Percentiles rank a stretch among this genome's conserved stretches.
Conservation (phyloP, 805 yeast species). For the Candida ascalaphidarum region DNA sequence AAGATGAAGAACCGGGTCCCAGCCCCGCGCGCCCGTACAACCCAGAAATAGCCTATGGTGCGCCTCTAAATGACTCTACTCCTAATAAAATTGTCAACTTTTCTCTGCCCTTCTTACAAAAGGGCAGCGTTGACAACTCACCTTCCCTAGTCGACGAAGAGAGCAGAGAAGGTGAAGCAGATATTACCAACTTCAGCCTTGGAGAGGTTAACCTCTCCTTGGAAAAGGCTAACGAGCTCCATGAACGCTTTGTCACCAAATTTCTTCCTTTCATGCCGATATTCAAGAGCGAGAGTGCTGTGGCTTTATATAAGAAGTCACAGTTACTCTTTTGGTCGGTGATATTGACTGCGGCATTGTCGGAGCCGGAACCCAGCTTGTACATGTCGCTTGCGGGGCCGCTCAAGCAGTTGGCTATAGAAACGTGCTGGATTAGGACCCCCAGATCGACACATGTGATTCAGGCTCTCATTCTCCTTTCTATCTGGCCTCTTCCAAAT, state of each 20-base stretch:
- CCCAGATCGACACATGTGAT: constrained; percentile 92
- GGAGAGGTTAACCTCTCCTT: constrained; percentile 69
- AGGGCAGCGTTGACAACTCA: no score
- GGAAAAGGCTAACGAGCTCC: constrained; percentile 64
- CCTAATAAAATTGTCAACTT: not conserved
- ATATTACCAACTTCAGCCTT: constrained; percentile 59
- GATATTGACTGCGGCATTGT: constrained; percentile 73
- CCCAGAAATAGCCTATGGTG: not conserved
- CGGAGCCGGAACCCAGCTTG: constrained; percentile 80
- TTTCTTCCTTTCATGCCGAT: constrained; percentile 78
- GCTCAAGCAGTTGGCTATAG: constrained; percentile 81
- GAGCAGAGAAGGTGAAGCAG: no score
- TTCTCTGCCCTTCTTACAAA: not conserved
- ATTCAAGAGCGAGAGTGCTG: constrained; percentile 58
- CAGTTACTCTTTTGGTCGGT: constrained; percentile 88
- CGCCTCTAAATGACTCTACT: not conserved
- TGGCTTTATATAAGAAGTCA: constrained; percentile 74
- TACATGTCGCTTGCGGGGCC: constrained; percentile 69
- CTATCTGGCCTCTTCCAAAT: constrained; percentile 90
- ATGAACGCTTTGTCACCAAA: constrained; percentile 55
- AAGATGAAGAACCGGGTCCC: no score
- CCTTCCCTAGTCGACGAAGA: no score
- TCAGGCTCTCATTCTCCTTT: constrained; percentile 77
- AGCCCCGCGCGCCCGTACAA: no score
- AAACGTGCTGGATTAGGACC: constrained; percentile 87